These are phyloP conservation scores for Steccherinum ochraceum DNA, from an alignment of 768 basidiomycete species.

Conservation along the genomic window DNA sequence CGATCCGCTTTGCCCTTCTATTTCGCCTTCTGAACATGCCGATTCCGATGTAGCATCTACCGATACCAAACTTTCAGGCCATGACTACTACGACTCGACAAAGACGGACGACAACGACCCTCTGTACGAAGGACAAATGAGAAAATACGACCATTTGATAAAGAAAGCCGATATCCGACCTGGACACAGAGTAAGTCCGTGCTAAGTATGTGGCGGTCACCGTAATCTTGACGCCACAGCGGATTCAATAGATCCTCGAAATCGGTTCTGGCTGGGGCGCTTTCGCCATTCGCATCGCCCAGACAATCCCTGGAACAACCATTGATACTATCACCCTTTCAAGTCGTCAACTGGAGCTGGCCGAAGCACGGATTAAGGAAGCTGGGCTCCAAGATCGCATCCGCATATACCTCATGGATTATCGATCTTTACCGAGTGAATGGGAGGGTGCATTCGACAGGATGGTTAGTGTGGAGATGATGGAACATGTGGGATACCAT, in stretches of 20 bases:
- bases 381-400: conserved; percentile 27
- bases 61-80: background rate
- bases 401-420: conserved; percentile 71
- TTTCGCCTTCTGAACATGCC: too few species aligned
- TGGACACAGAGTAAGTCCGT: conserved; percentile 32
- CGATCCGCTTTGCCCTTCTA: background rate
- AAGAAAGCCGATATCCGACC: conserved; percentile 53
- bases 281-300: conserved; percentile 57
- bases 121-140: conserved; percentile 28
- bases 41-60: background rate
- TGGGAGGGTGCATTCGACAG: conserved; percentile 66
- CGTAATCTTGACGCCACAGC: too few species aligned
- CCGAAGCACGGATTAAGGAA: background rate
- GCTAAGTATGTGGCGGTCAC: too few species aligned
- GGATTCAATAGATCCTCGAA: conserved; percentile 47
- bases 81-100: background rate
- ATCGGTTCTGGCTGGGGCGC: conserved; percentile 81
- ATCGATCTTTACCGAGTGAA: conserved; percentile 52
- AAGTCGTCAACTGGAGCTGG: conserved; percentile 43
- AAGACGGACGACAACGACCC: conserved; percentile 9
- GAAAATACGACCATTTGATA: conserved; percentile 61
- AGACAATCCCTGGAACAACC: conserved; percentile 44
- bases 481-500: conserved; percentile 66
- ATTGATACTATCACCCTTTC: conserved; percentile 74
- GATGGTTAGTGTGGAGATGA: conserved; percentile 72